phyloP scores from a whole-genome alignment of 2,329 filamentous ascomycete genomes.

The Dactylellina haptotyla region DNA sequence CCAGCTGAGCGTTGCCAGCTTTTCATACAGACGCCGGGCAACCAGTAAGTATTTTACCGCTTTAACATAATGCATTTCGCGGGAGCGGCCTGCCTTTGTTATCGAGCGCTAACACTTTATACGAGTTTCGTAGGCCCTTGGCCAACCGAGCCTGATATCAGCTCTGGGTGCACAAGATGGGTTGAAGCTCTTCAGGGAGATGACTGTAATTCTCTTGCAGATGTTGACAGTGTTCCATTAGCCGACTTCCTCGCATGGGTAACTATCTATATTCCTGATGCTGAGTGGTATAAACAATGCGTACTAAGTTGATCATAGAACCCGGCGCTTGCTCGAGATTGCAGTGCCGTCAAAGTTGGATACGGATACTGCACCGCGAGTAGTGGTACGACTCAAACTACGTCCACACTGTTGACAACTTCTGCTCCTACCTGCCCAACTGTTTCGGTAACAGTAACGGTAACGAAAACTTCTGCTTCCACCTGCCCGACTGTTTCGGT shows the following conservation, averaged over 20 bases:
- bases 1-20: not conserved
- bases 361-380: slow-evolving; percentile 27
- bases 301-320: slow-evolving; percentile 13
- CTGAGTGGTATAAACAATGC: no score
- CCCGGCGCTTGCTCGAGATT: slow-evolving; percentile 18
- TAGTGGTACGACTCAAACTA: not conserved
- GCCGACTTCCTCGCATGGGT: slow-evolving; percentile 27
- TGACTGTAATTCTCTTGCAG: slow-evolving; percentile 30
- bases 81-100: no score
- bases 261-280: not conserved
- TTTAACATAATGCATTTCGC: no score
- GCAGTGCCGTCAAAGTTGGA: slow-evolving; percentile 17
- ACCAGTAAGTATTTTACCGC: slow-evolving; percentile 21
- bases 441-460: not conserved
- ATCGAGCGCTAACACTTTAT: no score
- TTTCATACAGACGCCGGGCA: slow-evolving; percentile 10
- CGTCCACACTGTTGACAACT: not conserved
- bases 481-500: not conserved
- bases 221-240: slow-evolving; percentile 23
- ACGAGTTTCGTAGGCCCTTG: slow-evolving; percentile 39
- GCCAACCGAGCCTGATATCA: slow-evolving; percentile 36
- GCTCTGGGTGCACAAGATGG: slow-evolving; percentile 18
- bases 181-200: slow-evolving; percentile 25
- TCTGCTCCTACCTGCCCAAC: not conserved
- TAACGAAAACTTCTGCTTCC: not conserved